Evolutionary conservation across 345 rosid species (phyloP).

Genomic region (Sapria himalayana): DNA sequence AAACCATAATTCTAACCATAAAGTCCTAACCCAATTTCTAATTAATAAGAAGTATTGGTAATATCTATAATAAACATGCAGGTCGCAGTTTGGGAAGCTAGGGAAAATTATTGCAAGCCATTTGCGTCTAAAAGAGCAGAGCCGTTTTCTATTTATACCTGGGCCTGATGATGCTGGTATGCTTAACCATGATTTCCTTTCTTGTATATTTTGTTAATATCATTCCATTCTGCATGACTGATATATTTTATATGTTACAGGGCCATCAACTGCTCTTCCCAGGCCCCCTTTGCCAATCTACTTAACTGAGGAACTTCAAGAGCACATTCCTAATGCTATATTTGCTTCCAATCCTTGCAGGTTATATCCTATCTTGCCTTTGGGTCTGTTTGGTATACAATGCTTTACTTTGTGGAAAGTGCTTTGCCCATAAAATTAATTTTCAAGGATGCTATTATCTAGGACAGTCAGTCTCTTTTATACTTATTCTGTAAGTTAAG

Average conservation of each 20-base stretch:
- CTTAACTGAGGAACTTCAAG: constrained; percentile 53
- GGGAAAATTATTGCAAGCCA: constrained; percentile 60
- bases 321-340: constrained; percentile 50
- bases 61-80: constrained; percentile 10
- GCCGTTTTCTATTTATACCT: constrained; percentile 75
- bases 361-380: too few relatives aligned
- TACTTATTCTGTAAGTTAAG: too few relatives aligned
- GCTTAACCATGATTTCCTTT: constrained; percentile 1
- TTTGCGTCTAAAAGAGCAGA: constrained; percentile 51
- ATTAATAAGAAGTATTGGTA: too few relatives aligned
- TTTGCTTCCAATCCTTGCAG: constrained; percentile 95
- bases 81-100: constrained; percentile 58
- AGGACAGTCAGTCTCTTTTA: too few relatives aligned
- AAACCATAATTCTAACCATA: too few relatives aligned
- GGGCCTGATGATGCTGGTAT: constrained; percentile 91
- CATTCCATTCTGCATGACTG: neutral
- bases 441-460: too few relatives aligned
- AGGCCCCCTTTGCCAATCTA: constrained; percentile 59
- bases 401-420: too few relatives aligned
- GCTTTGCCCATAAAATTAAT: too few relatives aligned
- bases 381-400: too few relatives aligned
- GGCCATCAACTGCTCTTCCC: constrained; percentile 76
- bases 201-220: constrained; percentile 2
- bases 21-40: too few relatives aligned
- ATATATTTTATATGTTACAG: constrained; percentile 27